Conservation (phyloP, 495 filamentous ascomycete genomes). For the Neurospora sp. region DNA sequence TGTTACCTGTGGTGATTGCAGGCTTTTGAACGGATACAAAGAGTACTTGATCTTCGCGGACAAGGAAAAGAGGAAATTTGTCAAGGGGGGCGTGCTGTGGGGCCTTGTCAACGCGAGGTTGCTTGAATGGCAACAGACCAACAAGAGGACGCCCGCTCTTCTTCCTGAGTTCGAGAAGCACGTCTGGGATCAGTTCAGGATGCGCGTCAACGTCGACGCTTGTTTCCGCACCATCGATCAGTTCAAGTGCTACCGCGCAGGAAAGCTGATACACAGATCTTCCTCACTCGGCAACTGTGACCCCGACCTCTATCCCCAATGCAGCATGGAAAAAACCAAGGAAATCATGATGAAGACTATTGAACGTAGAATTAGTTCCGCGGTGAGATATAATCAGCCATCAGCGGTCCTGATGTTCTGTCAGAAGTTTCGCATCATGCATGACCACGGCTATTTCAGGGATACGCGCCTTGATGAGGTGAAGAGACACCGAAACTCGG, state of each 20-base stretch:
- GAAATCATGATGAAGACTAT: not conserved
- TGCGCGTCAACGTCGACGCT: not conserved
- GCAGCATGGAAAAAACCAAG: not conserved
- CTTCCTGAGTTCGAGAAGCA: not conserved
- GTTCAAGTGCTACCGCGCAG: not conserved
- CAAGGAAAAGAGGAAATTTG: not conserved
- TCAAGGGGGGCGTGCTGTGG: not conserved
- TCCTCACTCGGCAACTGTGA: not conserved
- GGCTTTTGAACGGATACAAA: not conserved
- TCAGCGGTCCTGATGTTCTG: not conserved
- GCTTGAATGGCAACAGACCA: not conserved
- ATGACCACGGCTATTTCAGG: not conserved
- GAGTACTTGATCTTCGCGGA: not conserved
- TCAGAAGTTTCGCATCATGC: not conserved
- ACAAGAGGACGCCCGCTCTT: not conserved
- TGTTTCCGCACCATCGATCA: not conserved
- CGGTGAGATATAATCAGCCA: not conserved
- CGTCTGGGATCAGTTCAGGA: not conserved
- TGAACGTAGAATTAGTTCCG: not conserved
- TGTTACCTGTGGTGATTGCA: not conserved
- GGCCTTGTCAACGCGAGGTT: not conserved
- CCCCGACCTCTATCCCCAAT: not conserved
- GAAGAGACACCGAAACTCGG: not conserved
- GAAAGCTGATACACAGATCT: not conserved
- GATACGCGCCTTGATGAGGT: not conserved